Evolutionary conservation across 768 basidiomycete genomes (phyloP).

Genomic region (Lyophyllum shimeji): DNA sequence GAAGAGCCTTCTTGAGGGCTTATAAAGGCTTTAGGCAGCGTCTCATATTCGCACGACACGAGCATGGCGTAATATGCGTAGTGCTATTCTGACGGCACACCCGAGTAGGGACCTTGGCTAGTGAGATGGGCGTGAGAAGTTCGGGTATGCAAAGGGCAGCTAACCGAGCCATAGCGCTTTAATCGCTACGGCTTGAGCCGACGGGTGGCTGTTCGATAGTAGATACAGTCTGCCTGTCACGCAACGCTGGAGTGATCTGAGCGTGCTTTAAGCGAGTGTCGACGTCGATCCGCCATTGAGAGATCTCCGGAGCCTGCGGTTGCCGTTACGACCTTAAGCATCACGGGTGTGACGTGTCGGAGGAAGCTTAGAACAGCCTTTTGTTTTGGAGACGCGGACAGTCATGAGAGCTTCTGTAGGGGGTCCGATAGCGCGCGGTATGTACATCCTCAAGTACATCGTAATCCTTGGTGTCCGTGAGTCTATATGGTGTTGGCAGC

Average conservation of each 20-base stretch:
- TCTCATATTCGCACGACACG: not conserved
- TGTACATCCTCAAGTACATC: too few species aligned
- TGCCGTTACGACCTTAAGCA: too few species aligned
- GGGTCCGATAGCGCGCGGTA: not conserved
- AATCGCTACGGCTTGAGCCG: not conserved
- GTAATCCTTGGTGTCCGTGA: too few species aligned
- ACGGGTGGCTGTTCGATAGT: not conserved
- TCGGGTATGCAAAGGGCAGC: not conserved
- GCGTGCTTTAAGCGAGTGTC: not conserved
- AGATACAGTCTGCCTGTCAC: too few species aligned
- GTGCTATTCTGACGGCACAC: not conserved
- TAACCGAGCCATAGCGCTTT: not conserved
- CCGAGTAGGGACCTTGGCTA: not conserved
- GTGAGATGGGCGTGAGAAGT: not conserved
- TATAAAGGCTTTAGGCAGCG: not conserved
- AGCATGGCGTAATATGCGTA: not conserved
- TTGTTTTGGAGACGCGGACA: too few species aligned
- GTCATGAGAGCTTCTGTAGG: too few species aligned
- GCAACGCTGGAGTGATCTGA: too few species aligned
- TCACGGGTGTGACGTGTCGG: too few species aligned
- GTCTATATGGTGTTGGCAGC: too few species aligned
- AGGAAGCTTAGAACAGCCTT: too few species aligned
- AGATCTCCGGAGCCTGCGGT: not conserved
- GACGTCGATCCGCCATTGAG: not conserved
- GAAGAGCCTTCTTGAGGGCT: not conserved